These are phyloP conservation scores for Sporisorium exsertum DNA, from an alignment of 1,284 basidiomycete genomes.

Conservation along the genomic window DNA sequence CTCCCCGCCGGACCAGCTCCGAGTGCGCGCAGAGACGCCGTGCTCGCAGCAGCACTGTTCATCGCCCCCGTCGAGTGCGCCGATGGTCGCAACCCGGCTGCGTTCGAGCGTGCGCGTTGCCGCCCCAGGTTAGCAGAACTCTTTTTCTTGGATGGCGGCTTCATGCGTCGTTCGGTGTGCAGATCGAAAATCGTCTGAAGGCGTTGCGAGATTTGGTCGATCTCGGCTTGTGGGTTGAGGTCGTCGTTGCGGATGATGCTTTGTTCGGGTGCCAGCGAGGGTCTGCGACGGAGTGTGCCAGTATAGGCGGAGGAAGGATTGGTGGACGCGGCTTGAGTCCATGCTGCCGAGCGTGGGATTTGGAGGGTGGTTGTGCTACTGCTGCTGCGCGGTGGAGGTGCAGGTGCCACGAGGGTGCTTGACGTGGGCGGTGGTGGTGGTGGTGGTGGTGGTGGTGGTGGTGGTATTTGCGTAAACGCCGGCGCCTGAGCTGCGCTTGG, in stretches of 20 bases:
- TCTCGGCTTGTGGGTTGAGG: constrained; percentile 32
- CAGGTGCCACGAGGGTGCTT: no score
- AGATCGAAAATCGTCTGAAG: constrained; percentile 59
- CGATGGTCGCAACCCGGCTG: constrained; percentile 31
- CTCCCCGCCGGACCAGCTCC: constrained; percentile 39
- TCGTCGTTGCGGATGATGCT: constrained; percentile 52
- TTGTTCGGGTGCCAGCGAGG: constrained; percentile 37
- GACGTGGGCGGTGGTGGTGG: no score
- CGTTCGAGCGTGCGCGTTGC: constrained; percentile 15
- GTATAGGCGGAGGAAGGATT: neutral
- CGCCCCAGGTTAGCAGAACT: neutral
- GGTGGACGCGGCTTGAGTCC: constrained; percentile 7
- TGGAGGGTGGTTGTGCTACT: constrained; percentile 20
- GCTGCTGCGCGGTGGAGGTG: constrained; percentile 7
- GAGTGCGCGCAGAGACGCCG: constrained; percentile 27
- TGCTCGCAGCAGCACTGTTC: constrained; percentile 28
- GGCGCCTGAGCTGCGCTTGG: constrained; percentile 1
- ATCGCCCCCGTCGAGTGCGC: constrained; percentile 38
- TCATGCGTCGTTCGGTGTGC: constrained; percentile 59
- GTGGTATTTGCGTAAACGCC: neutral
- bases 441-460: neutral
- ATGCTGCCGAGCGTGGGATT: constrained; percentile 28
- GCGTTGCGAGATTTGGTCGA: constrained; percentile 45
- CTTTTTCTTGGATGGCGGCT: constrained; percentile 32
- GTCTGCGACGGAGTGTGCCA: constrained; percentile 25